Conservation (phyloP, 257 asterid genomes). For the Cinchona pubescens region DNA sequence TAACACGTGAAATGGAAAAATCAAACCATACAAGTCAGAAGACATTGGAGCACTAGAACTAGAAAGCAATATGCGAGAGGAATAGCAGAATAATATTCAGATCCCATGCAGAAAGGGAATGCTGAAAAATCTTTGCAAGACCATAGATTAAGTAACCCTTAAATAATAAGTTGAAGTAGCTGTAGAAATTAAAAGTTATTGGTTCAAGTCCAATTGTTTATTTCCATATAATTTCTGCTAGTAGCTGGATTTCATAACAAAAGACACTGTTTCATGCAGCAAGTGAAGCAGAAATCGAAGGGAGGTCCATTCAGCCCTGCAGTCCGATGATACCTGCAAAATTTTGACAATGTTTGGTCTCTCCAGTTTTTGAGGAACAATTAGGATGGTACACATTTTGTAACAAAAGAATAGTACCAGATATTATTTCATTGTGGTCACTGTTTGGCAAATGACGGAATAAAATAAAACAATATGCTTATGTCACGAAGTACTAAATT, state of each 20-base stretch:
- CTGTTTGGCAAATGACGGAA: background rate
- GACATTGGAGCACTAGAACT: background rate
- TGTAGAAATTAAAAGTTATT: background rate
- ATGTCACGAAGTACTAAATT: background rate
- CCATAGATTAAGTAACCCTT: background rate
- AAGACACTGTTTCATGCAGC: conserved; percentile 5
- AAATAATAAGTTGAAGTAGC: background rate
- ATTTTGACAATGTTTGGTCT: background rate
- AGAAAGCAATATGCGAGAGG: background rate
- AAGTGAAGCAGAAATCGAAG: background rate
- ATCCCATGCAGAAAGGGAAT: background rate
- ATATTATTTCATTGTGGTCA: background rate
- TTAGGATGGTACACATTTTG: background rate
- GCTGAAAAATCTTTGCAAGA: background rate
- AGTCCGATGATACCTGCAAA: conserved; percentile 90
- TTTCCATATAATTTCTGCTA: conserved; percentile 3
- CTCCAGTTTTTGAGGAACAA: background rate
- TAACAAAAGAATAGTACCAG: background rate
- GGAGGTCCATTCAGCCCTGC: conserved; percentile 56
- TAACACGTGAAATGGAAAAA: background rate
- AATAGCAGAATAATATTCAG: background rate
- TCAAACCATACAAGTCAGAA: background rate
- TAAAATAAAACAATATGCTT: background rate
- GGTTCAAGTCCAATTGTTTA: conserved; percentile 6
- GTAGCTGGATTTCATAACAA: background rate